These are phyloP conservation scores for Chalciporus chontae DNA, from an alignment of 768 basidiomycete genomes.

Conservation along the genomic window DNA sequence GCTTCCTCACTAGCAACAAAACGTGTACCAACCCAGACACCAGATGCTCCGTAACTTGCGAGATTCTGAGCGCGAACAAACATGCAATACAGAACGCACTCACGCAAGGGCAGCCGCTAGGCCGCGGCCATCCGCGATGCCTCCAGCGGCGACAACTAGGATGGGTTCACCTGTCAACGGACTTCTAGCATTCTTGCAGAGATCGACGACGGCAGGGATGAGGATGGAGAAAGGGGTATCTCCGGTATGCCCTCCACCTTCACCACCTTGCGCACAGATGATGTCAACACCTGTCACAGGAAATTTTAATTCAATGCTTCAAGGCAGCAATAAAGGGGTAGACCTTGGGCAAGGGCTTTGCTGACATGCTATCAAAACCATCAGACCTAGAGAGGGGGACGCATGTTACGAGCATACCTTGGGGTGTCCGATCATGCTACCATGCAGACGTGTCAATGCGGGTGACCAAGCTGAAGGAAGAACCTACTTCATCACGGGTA, in stretches of 20 bases:
- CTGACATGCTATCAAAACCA: conserved; percentile 51
- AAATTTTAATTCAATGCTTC: neutral
- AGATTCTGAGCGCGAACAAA: neutral
- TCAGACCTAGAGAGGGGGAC: neutral
- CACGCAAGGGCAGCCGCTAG: conserved; percentile 73
- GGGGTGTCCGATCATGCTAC: conserved; percentile 80
- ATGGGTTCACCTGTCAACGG: conserved; percentile 77
- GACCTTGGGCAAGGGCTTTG: conserved; percentile 72
- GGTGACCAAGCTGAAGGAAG: neutral
- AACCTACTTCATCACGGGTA: conserved; percentile 81
- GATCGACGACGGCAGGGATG: conserved; percentile 77
- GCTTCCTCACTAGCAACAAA: conserved; percentile 84
- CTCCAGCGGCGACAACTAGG: conserved; percentile 80
- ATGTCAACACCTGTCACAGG: conserved; percentile 68
- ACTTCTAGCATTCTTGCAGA: conserved; percentile 65
- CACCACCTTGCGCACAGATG: conserved; percentile 85
- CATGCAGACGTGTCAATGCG: conserved; percentile 1
- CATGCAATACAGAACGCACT: conserved; percentile 6
- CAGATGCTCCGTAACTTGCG: conserved; percentile 72
- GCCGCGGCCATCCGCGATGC: conserved; percentile 79
- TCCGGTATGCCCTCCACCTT: conserved; percentile 88
- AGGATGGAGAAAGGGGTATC: conserved; percentile 78
- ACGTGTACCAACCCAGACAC: conserved; percentile 86
- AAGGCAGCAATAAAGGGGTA: neutral
- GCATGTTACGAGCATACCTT: conserved; percentile 44